Base-by-base conservation (phyloP, 1,139 yeast genomes). In the Pichia sp. region DNA sequence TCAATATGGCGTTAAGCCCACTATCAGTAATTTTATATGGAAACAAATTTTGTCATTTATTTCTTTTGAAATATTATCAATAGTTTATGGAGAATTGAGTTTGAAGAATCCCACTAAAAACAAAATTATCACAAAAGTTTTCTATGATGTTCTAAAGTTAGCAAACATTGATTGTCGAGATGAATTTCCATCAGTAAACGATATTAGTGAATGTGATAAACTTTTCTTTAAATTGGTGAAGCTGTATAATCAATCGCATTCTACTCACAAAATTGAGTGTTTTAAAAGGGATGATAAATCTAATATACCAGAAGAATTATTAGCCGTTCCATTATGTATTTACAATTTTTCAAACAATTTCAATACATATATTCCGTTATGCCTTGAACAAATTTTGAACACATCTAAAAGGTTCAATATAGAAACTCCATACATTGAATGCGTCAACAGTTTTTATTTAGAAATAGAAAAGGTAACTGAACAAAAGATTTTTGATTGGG, bases 1-100 rank as follows among this genome's bases (percentile, higher is more conserved):
- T 25, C 60, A 59, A 18, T 47, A 46, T 25, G 60, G 58, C 3
- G 54, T 55, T 1, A 54, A 48, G 27, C 66, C 66, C 5, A 52
- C 61, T 8, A 53, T 59, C 36, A 53, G 46, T 39, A 56, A 59
- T 37, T 54, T 46, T 46, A 55, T 58, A 3, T 62, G 66, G 66
- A 61, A 59, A 34, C 48, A 56, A 38, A 48, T 59, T 15, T 46
- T 60, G 12, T 50, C 59, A 1, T 58, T 57, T 43, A 32, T 58
- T 15, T 40, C 46, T n/a, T 48, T 61, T 44, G 59, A 53, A 22
- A 47, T 56, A 2, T 29, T 57, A 36, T 42, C 57, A 2, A 34
- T 62, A 15, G 41, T 60, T 13, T 60, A 56, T 42, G 51, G 56
- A 7, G 52, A 54, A 13, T 22, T 58, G 34, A 52, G 52, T 27